A percentile compares a stretch with the other conserved stretches of the same genome.
These are phyloP conservation scores for Chamaenerion angustifolium DNA, from an alignment of 345 rosid genomes.

Conservation along the genomic window DNA sequence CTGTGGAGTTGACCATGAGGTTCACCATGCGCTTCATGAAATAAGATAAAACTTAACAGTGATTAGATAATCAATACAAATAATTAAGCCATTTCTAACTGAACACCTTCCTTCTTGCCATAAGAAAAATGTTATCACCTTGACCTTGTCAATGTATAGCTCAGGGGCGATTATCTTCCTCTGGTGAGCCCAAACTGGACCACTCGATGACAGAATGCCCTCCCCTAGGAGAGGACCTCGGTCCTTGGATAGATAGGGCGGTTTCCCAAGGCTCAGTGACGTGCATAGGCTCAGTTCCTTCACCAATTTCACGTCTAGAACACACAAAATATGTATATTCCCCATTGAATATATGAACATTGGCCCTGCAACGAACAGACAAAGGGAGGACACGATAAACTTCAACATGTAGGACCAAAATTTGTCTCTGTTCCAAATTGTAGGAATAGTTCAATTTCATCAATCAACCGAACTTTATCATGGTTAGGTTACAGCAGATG, in stretches of 20 bases:
- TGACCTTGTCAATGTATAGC: conserved; percentile 25
- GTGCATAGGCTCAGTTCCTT: conserved; percentile 26
- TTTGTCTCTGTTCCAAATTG: too few relatives aligned
- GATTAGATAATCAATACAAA: too few relatives aligned
- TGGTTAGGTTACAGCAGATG: too few relatives aligned
- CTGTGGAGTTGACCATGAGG: conserved; percentile 24
- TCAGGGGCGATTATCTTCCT: conserved; percentile 33
- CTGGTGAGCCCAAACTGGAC: conserved; percentile 27
- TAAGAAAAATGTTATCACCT: conserved; percentile 18
- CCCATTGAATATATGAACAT: conserved; percentile 33
- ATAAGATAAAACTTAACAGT: not conserved
- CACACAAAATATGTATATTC: conserved; percentile 19
- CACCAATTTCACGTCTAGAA: conserved; percentile 21
- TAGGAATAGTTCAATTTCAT: too few relatives aligned
- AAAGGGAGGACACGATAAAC: too few relatives aligned
- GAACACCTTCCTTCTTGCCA: not conserved
- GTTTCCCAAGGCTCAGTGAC: conserved; percentile 30
- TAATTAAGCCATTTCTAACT: too few relatives aligned
- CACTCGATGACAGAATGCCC: conserved; percentile 31
- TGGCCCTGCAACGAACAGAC: conserved; percentile 29
- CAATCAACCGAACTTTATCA: too few relatives aligned
- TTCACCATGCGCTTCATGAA: conserved; percentile 26
- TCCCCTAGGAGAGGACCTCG: conserved; percentile 30
- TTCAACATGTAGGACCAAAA: too few relatives aligned
- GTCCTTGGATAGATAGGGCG: conserved; percentile 28